Conservation (phyloP, 768 basidiomycete species). For the Pleurotus tuber-regium region DNA sequence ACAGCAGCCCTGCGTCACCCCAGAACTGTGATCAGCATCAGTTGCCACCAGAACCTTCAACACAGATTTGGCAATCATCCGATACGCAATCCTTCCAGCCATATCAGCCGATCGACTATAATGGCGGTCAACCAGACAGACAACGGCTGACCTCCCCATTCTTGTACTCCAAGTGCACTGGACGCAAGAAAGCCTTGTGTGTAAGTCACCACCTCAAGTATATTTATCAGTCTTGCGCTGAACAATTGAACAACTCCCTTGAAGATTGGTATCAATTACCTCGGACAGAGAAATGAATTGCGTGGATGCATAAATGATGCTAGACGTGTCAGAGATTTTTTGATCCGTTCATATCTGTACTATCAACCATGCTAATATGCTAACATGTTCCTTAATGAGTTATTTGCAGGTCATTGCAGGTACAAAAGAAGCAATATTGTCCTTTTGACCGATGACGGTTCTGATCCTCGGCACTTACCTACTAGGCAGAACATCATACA, state of each 20-base stretch:
- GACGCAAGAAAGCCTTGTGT: slow-evolving; percentile 84
- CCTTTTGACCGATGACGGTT: slow-evolving; percentile 75
- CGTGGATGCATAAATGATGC: slow-evolving; percentile 93
- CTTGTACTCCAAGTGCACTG: slow-evolving; percentile 87
- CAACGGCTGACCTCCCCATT: no score
- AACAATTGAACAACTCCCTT: not conserved
- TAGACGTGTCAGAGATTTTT: slow-evolving; percentile 71
- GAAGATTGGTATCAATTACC: slow-evolving; percentile 90
- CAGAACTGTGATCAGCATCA: no score
- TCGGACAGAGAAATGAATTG: slow-evolving; percentile 60
- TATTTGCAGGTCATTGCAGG: slow-evolving; percentile 49
- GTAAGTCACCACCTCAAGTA: slow-evolving; percentile 39
- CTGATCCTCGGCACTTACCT: slow-evolving; percentile 60
- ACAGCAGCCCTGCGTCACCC: no score
- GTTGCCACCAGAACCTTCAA: no score
- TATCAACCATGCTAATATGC: not conserved
- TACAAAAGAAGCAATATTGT: slow-evolving; percentile 86
- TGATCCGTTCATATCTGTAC: slow-evolving; percentile 48
- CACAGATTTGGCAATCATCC: no score
- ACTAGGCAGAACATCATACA: slow-evolving; percentile 80
- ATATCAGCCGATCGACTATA: no score
- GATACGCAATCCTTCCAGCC: no score
- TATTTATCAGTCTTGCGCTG: slow-evolving; percentile 1
- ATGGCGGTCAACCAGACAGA: no score
- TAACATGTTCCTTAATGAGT: not conserved